Evolutionary conservation across 2,329 filamentous ascomycete species (phyloP).

Genomic region (Venturia oleaginea): DNA sequence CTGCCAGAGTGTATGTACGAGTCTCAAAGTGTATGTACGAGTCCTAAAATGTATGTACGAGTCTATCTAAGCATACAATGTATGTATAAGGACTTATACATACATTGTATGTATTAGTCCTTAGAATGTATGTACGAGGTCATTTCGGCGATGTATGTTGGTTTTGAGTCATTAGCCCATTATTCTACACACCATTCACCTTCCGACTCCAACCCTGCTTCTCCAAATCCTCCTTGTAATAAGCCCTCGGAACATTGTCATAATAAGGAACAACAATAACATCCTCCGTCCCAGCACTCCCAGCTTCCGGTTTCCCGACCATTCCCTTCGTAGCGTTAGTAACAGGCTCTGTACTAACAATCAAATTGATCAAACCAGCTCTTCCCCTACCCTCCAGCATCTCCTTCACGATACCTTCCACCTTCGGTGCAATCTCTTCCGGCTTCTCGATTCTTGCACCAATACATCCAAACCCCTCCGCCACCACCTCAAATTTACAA

Average conservation of each 20-base stretch:
- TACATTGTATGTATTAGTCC: no score
- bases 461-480: constrained; percentile 30
- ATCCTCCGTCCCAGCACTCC: constrained; percentile 19
- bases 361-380: constrained; percentile 32
- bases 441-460: constrained; percentile 22
- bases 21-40: no score
- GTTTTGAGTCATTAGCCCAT: no score
- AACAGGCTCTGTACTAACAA: constrained; percentile 31
- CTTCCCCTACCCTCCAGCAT: constrained; percentile 24
- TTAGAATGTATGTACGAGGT: no score
- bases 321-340: constrained; percentile 30
- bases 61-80: no score
- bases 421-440: constrained; percentile 22
- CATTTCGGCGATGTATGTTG: no score
- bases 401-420: constrained; percentile 20
- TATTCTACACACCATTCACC: not conserved
- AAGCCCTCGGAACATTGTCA: constrained; percentile 35
- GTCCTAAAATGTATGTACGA: no score
- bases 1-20: no score
- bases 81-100: no score
- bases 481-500: constrained; percentile 35
- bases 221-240: constrained; percentile 17
- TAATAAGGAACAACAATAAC: constrained; percentile 42
- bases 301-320: constrained; percentile 35
- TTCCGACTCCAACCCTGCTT: constrained; percentile 3